These are phyloP conservation scores for Phytophthora melonis DNA, from an alignment of 352 stramenopile genomes.

Conservation along the genomic window DNA sequence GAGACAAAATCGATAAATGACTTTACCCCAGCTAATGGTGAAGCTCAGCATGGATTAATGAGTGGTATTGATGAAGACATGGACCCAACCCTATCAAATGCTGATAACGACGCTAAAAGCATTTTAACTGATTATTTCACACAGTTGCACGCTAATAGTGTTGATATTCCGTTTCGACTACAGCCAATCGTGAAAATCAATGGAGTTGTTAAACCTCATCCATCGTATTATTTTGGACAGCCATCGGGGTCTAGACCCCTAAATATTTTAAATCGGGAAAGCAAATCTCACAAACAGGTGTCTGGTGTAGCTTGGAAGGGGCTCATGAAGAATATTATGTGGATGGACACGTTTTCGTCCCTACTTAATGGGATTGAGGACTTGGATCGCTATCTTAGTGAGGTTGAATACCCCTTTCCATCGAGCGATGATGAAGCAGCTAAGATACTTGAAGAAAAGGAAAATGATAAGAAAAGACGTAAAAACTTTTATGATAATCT, in stretches of 20 bases:
- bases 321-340: slow-evolving; percentile 13
- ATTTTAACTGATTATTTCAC: too few relatives aligned
- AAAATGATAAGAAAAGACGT: slow-evolving; percentile 4
- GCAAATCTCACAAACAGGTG: neutral
- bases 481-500: neutral
- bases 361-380: slow-evolving; percentile 14
- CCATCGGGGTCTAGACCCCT: too few relatives aligned
- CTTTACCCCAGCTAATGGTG: too few relatives aligned
- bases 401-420: slow-evolving; percentile 1
- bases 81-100: too few relatives aligned
- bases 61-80: too few relatives aligned
- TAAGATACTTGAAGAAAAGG: slow-evolving; percentile 6
- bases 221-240: too few relatives aligned
- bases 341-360: neutral
- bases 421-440: neutral
- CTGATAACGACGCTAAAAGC: too few relatives aligned
- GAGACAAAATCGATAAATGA: too few relatives aligned
- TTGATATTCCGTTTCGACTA: neutral
- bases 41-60: too few relatives aligned
- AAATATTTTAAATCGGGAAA: too few relatives aligned
- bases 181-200: too few relatives aligned
- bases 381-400: slow-evolving; percentile 19
- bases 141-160: neutral
- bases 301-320: slow-evolving; percentile 10
- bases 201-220: too few relatives aligned